A percentile compares a stretch with the other conserved stretches of the same genome.
Conservation (phyloP, 495 filamentous ascomycete species). For the Thermochaetoides thermophila region DNA sequence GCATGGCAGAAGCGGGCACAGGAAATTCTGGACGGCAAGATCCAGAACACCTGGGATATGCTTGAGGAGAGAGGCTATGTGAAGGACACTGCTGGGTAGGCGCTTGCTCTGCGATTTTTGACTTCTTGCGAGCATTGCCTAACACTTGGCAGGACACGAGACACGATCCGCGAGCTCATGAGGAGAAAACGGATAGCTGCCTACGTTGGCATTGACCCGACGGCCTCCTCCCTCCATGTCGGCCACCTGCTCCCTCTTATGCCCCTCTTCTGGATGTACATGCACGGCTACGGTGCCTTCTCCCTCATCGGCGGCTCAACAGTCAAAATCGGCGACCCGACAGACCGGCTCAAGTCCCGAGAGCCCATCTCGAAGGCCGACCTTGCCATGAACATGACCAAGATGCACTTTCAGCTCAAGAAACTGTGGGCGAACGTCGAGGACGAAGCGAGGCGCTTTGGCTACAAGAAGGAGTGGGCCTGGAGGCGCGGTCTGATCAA, state of each 20-base stretch:
- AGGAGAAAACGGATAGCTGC: slow-evolving; percentile 53
- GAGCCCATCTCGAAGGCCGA: slow-evolving; percentile 37
- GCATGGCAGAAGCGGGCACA: slow-evolving; percentile 42
- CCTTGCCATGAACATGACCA: slow-evolving; percentile 52
- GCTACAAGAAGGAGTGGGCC: slow-evolving; percentile 43
- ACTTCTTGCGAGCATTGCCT: background rate
- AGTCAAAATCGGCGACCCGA: slow-evolving; percentile 76
- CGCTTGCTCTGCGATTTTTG: background rate
- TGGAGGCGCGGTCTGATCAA: slow-evolving; percentile 55
- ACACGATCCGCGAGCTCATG: slow-evolving; percentile 56
- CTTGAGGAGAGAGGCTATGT: slow-evolving; percentile 71
- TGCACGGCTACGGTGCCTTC: slow-evolving; percentile 61
- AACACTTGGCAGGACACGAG: slow-evolving; percentile 4
- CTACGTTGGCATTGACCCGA: slow-evolving; percentile 88
- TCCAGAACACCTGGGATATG: slow-evolving; percentile 47
- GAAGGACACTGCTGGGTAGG: slow-evolving; percentile 69
- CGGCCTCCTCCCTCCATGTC: slow-evolving; percentile 77
- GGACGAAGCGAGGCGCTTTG: slow-evolving; percentile 40
- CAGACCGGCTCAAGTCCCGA: slow-evolving; percentile 54
- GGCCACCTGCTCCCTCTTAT: slow-evolving; percentile 90
- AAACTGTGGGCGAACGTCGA: slow-evolving; percentile 61
- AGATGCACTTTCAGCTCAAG: slow-evolving; percentile 70
- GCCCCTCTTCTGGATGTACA: slow-evolving; percentile 85
- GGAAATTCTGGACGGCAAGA: slow-evolving; percentile 44
- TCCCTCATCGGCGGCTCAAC: slow-evolving; percentile 78